A percentile compares a stretch with the other conserved stretches of the same genome.
These are phyloP conservation scores for Talaromyces adpressus DNA, from an alignment of 495 filamentous ascomycete genomes.

Conservation along the genomic window DNA sequence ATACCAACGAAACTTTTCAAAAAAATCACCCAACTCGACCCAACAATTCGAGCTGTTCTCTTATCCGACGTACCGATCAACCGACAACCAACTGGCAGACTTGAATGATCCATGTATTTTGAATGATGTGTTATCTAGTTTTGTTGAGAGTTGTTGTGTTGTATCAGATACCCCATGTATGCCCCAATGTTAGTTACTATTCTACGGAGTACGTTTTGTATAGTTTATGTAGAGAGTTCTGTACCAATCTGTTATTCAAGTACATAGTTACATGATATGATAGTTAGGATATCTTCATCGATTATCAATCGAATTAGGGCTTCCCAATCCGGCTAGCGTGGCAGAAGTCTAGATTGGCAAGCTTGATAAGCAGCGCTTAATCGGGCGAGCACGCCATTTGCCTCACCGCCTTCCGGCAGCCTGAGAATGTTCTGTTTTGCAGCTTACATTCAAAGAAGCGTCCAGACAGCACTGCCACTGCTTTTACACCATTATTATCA, in stretches of 20 bases:
- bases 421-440: neutral
- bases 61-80: neutral
- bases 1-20: neutral
- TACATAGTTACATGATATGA: too few species aligned
- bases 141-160: constrained; percentile 3
- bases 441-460: neutral
- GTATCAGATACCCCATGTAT: constrained; percentile 7
- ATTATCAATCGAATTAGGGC: too few species aligned
- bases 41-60: neutral
- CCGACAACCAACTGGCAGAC: neutral
- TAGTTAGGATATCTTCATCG: too few species aligned
- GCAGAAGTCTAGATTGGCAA: neutral
- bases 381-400: neutral
- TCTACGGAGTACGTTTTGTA: too few species aligned
- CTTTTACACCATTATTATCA: neutral
- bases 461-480: neutral
- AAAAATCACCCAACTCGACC: neutral
- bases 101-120: neutral
- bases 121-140: neutral
- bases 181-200: neutral
- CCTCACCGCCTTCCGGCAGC: neutral
- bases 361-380: neutral
- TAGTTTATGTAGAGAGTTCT: too few species aligned
- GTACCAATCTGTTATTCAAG: too few species aligned
- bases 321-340: neutral